Base-by-base conservation (phyloP, 495 filamentous ascomycete species). In the Stereocaulon alpinum region DNA sequence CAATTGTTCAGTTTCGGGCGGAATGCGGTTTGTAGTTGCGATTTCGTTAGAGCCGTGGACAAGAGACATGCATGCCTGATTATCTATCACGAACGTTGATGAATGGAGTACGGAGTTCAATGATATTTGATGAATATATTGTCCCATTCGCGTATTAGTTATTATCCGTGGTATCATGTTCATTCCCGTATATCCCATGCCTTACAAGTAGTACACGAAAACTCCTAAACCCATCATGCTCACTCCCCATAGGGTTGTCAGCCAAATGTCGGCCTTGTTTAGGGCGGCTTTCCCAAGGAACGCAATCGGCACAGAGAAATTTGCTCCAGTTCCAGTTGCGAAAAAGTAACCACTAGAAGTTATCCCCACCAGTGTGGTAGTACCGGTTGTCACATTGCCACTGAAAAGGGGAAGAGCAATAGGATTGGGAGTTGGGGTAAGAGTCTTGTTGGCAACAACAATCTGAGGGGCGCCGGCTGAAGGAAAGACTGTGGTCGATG, bases 391-490 rank as follows among this genome's bases (percentile, higher is more conserved):
- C 29, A 57, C 37, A 10, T 41, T 56, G 53, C 61, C 61, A 22
- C 48, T 62, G 30, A 43, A 52, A 12, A 64, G 37, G 11, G 65
- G 47, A 18, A 67, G 54, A 24, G 27, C 60, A 30, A 67, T 44
- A 5, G 65, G 65, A 34, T 57, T 60, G 9, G 55, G 6, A 7
- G 22, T 54, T 7, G 65, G 65, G 9, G 63, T 64, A 37, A 67
- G 37, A 4, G 65, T 67, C 29, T 27, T 34, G 44, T 61, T 61
- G 15, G 62, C 65, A 40, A 67, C 64, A 22, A 67, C 63, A 44
- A 67, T 67, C 20, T 59, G 15, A 1, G 65, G 62, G 5, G 41
- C 62, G 17, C 29, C 40, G 43, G 34, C 65, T 9, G 59, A 58
- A n/a, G 61, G 57, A 15, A 51, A 65, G 37, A 47, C 24, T 7